Evolutionary conservation across 2,329 filamentous ascomycete species (phyloP).

Genomic region (Torrubiellomyces zombiae): DNA sequence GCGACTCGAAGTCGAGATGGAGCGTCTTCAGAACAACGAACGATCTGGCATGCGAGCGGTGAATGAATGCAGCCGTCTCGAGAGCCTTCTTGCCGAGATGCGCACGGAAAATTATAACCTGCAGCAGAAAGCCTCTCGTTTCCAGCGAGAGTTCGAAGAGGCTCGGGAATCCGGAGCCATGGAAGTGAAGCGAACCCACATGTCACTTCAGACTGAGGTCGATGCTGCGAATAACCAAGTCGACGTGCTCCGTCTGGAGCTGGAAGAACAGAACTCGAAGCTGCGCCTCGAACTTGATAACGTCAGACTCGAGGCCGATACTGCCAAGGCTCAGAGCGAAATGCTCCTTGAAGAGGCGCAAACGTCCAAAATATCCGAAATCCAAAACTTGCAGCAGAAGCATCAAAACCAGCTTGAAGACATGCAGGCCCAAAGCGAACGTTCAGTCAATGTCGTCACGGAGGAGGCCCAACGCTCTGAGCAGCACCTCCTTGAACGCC

Average conservation of each 20-base stretch:
- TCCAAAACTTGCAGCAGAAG: conserved; percentile 35
- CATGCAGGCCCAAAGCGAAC: conserved; percentile 57
- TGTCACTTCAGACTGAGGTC: conserved; percentile 64
- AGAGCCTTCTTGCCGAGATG: conserved; percentile 35
- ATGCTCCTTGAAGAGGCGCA: conserved; percentile 72
- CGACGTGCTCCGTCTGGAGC: conserved; percentile 63
- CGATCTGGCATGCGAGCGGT: conserved; percentile 48
- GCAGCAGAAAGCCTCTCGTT: conserved; percentile 49
- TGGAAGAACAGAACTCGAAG: conserved; percentile 62
- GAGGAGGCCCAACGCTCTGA: conserved; percentile 76
- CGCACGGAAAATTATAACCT: conserved; percentile 55
- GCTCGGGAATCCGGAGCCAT: conserved; percentile 62
- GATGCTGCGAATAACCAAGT: conserved; percentile 74
- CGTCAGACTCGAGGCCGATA: conserved; percentile 63
- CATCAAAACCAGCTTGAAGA: conserved; percentile 59
- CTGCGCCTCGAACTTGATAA: conserved; percentile 62
- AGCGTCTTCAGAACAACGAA: conserved; percentile 46
- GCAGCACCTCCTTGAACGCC: conserved; percentile 61
- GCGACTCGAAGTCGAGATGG: conserved; percentile 48
- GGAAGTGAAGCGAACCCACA: conserved; percentile 67
- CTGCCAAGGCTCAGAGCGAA: conserved; percentile 63
- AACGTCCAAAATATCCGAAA: conserved; percentile 42
- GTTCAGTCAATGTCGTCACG: conserved; percentile 51
- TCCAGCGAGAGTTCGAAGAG: conserved; percentile 71
- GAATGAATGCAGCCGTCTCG: conserved; percentile 43